Evolutionary conservation across 2,329 filamentous ascomycete species (phyloP).

Genomic region (Coniochaeta ligniaria): DNA sequence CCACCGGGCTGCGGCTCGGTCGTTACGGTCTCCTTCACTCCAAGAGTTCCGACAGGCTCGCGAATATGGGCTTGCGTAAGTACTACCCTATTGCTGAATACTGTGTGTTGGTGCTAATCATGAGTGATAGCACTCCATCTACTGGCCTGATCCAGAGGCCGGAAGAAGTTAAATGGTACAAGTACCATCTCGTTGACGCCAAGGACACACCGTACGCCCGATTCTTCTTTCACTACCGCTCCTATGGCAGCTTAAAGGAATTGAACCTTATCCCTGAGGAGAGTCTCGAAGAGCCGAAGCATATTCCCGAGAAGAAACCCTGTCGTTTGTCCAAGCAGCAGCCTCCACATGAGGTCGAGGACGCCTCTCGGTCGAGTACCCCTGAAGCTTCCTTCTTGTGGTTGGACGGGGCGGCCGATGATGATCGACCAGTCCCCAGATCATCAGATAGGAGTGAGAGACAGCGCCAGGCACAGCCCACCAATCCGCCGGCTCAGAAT

Average conservation of each 20-base stretch:
- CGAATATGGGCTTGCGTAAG: constrained; percentile 47
- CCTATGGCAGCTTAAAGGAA: constrained; percentile 37
- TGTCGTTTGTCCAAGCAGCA: background rate
- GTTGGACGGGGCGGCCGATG: background rate
- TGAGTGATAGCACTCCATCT: constrained; percentile 36
- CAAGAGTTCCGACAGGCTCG: background rate
- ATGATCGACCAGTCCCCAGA: background rate
- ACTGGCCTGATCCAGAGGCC: constrained; percentile 45
- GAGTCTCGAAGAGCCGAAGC: constrained; percentile 6
- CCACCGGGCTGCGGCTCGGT: constrained; percentile 39
- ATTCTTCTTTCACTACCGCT: constrained; percentile 51
- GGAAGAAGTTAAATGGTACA: constrained; percentile 41
- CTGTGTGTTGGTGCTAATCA: background rate
- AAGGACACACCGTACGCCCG: constrained; percentile 43
- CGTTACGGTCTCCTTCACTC: constrained; percentile 36
- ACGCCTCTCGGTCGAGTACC: background rate
- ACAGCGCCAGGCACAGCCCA: constrained; percentile 2
- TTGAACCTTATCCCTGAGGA: constrained; percentile 36
- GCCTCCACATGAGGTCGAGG: background rate
- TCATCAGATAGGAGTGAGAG: background rate
- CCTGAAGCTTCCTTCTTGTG: background rate
- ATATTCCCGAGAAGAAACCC: background rate
- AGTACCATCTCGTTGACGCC: constrained; percentile 44
- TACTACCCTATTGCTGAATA: constrained; percentile 1
- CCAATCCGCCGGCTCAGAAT: background rate